Percentiles rank a stretch among this genome's conserved stretches.
These are phyloP conservation scores for Crithidia expoeki DNA, from an alignment of 208 protist species.

Conservation along the genomic window DNA sequence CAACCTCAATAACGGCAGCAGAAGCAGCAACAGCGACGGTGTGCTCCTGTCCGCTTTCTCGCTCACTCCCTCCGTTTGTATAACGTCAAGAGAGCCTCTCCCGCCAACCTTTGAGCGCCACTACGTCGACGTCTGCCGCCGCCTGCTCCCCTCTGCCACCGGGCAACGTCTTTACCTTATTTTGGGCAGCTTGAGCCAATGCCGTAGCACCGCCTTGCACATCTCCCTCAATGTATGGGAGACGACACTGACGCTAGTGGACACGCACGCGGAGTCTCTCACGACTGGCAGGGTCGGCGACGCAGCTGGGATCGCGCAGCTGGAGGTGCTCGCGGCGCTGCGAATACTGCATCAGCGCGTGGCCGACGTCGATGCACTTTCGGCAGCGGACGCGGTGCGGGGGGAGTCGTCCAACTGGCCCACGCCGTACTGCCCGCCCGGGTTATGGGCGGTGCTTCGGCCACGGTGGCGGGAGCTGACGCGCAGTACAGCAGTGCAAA, in stretches of 20 bases:
- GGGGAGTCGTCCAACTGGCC: conserved; percentile 10
- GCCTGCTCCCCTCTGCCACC: conserved; percentile 27
- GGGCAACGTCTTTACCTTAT: conserved; percentile 35
- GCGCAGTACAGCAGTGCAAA: conserved; percentile 8
- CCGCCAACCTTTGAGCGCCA: conserved; percentile 22
- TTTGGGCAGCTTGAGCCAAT: conserved; percentile 26
- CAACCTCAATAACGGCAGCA: background rate
- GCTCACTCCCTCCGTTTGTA: background rate
- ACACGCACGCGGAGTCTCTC: conserved; percentile 30
- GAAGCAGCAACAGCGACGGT: background rate
- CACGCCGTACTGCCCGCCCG: conserved; percentile 28
- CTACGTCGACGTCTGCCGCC: conserved; percentile 25
- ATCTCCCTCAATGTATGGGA: conserved; percentile 18
- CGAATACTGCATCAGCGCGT: conserved; percentile 10
- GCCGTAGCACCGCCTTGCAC: conserved; percentile 1
- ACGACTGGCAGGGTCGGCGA: conserved; percentile 23
- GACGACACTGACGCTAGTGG: conserved; percentile 17
- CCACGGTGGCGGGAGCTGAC: conserved; percentile 30
- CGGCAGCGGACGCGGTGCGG: conserved; percentile 11
- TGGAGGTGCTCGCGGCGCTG: conserved; percentile 33
- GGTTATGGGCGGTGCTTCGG: conserved; percentile 28
- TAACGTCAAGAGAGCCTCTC: background rate
- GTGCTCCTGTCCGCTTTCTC: background rate
- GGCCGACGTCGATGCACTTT: conserved; percentile 14
- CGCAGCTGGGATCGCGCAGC: conserved; percentile 11